phyloP scores from a whole-genome alignment of 2,329 filamentous ascomycete genomes.

The Pseudocercospora fijiensis region DNA sequence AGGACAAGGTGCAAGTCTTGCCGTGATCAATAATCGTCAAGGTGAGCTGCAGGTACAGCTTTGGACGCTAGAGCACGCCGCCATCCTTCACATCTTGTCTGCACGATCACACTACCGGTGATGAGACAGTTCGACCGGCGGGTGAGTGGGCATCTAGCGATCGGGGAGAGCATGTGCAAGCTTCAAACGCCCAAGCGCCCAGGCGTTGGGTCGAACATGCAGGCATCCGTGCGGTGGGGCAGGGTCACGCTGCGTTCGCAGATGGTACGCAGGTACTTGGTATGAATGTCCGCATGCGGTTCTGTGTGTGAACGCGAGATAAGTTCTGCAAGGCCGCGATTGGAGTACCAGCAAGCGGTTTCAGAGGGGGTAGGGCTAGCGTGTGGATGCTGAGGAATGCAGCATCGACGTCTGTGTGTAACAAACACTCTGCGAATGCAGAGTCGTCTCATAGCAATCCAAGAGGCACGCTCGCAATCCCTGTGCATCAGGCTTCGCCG shows the following conservation, averaged over 20 bases:
- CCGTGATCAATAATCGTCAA: conserved; percentile 12
- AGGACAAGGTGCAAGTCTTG: conserved; percentile 20
- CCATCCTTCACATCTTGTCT: conserved; percentile 12
- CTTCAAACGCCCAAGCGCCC: conserved; percentile 30
- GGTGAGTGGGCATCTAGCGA: conserved; percentile 14
- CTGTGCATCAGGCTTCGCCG: conserved; percentile 25
- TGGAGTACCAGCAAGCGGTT: conserved; percentile 23
- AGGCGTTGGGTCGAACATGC: conserved; percentile 32
- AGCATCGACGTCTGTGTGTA: conserved; percentile 26
- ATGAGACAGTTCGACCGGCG: conserved; percentile 15
- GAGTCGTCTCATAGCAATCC: conserved; percentile 5
- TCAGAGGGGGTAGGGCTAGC: conserved; percentile 27
- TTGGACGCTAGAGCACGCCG: conserved; percentile 21
- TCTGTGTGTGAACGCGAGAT: conserved; percentile 16
- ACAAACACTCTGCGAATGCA: conserved; percentile 23
- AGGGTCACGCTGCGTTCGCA: conserved; percentile 38
- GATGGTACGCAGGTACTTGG: conserved; percentile 33
- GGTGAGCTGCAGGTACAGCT: conserved; percentile 18
- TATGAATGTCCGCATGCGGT: conserved; percentile 20
- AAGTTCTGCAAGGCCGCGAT: conserved; percentile 17
- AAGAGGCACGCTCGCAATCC: conserved; percentile 23
- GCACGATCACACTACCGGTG: conserved; percentile 20
- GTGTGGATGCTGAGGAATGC: conserved; percentile 30
- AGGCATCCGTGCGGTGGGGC: conserved; percentile 32
- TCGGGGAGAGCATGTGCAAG: conserved; percentile 25